Percentiles rank a stretch among this genome's conserved stretches.
Evolutionary conservation across 495 filamentous ascomycete species (phyloP).

Genomic region (Parathielavia hyrcaniae): DNA sequence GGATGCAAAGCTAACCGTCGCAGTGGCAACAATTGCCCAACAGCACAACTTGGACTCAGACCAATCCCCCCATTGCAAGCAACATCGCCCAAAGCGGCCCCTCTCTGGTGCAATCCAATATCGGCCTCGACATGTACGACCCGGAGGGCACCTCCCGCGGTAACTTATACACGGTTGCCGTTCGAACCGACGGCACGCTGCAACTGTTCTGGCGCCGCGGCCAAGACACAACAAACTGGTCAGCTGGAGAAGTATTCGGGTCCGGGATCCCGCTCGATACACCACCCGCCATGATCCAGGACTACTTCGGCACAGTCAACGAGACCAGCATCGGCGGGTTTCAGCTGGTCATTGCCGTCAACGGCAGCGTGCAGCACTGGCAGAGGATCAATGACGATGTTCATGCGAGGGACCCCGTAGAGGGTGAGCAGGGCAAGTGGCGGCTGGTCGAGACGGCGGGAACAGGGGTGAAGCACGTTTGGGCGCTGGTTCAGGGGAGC

Average conservation of each 20-base stretch:
- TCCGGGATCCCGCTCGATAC: conserved; percentile 11
- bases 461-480: conserved; percentile 14
- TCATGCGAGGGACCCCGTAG: not conserved
- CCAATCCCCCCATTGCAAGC: conserved; percentile 10
- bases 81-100: conserved; percentile 20
- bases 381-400: conserved; percentile 6
- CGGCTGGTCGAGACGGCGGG: conserved; percentile 9
- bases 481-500: conserved; percentile 22
- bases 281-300: conserved; percentile 22
- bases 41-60: conserved; percentile 10
- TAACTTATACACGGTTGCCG: conserved; percentile 21
- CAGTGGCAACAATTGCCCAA: conserved; percentile 19
- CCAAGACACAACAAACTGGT: conserved; percentile 5
- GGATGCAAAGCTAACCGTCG: not conserved
- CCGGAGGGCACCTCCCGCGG: not conserved
- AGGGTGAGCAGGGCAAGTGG: conserved; percentile 17
- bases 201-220: conserved; percentile 22
- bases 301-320: conserved; percentile 15
- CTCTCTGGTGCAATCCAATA: conserved; percentile 21
- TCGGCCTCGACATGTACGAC: conserved; percentile 18
- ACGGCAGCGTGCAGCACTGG: conserved; percentile 26
- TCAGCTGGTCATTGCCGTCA: conserved; percentile 17
- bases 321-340: conserved; percentile 18
- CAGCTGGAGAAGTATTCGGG: conserved; percentile 19
- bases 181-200: conserved; percentile 15